A percentile compares a stretch with the other conserved stretches of the same genome.
Conservation (phyloP, 177 flowering plant species). For the Vitis hybrid region DNA sequence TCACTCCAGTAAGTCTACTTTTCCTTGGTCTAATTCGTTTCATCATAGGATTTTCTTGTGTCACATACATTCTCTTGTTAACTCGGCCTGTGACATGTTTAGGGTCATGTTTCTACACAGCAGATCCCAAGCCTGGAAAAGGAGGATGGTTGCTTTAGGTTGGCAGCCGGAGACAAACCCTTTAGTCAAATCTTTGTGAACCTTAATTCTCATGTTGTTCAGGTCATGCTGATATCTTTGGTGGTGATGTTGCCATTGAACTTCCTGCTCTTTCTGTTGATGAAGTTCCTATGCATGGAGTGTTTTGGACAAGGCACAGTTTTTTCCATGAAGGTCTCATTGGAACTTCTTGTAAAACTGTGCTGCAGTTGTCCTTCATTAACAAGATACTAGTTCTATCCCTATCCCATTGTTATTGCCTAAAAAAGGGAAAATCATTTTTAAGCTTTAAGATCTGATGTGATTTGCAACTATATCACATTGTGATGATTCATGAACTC, state of each 20-base stretch:
- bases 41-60: constrained; percentile 24
- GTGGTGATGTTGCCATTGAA: neutral
- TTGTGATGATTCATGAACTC: neutral
- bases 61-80: constrained; percentile 18
- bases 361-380: neutral
- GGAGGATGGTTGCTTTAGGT: constrained; percentile 17
- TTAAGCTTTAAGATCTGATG: neutral
- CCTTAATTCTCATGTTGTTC: constrained; percentile 1
- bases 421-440: neutral
- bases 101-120: constrained; percentile 13
- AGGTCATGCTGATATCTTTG: neutral
- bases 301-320: neutral
- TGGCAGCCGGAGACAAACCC: constrained; percentile 8
- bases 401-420: neutral
- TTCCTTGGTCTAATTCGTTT: constrained; percentile 29
- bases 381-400: neutral
- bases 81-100: constrained; percentile 23
- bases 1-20: constrained; percentile 41
- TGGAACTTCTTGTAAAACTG: neutral
- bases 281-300: neutral
- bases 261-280: constrained; percentile 1
- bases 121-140: constrained; percentile 9
- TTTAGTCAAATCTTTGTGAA: neutral
- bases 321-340: neutral
- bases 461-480: neutral